Percentiles rank a stretch among this genome's conserved stretches.
phyloP scores from a whole-genome alignment of 352 stramenopile genomes.

The Globisporangium canariense region DNA sequence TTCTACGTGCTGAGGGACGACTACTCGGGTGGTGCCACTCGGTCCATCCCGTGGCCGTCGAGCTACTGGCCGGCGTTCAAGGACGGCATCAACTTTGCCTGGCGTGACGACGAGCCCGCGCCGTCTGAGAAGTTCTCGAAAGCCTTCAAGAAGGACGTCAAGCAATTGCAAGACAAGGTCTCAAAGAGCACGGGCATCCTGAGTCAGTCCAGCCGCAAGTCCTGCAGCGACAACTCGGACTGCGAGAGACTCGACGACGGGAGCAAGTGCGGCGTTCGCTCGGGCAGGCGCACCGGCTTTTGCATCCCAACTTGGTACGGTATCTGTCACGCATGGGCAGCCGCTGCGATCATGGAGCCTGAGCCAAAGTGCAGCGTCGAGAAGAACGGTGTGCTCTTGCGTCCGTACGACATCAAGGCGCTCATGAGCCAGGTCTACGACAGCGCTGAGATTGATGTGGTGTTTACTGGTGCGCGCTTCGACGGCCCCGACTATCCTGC shows the following conservation, averaged over 20 bases:
- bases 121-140: conserved; percentile 38
- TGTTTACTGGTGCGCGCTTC: conserved; percentile 47
- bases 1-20: not conserved
- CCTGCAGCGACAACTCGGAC: conserved; percentile 27
- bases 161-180: conserved; percentile 36
- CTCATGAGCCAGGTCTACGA: conserved; percentile 31
- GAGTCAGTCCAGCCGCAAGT: conserved; percentile 20
- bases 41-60: conserved; percentile 50
- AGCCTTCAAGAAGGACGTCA: conserved; percentile 41
- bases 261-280: conserved; percentile 41
- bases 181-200: conserved; percentile 41
- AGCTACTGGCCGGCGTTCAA: conserved; percentile 68
- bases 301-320: conserved; percentile 61
- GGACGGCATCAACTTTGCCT: conserved; percentile 63
- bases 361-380: conserved; percentile 43
- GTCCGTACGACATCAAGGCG: conserved; percentile 58
- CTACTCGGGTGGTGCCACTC: not conserved
- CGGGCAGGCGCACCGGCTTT: conserved; percentile 22
- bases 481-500: conserved; percentile 34
- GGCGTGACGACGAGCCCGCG: conserved; percentile 12
- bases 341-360: conserved; percentile 44
- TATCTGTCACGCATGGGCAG: conserved; percentile 60
- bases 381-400: conserved; percentile 46
- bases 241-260: conserved; percentile 34
- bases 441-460: conserved; percentile 38